Evolutionary conservation across 2,329 filamentous ascomycete species (phyloP), one percentile per base, ranked within the genome.

Genomic region (Pestalotiopsis sp.): DNA sequence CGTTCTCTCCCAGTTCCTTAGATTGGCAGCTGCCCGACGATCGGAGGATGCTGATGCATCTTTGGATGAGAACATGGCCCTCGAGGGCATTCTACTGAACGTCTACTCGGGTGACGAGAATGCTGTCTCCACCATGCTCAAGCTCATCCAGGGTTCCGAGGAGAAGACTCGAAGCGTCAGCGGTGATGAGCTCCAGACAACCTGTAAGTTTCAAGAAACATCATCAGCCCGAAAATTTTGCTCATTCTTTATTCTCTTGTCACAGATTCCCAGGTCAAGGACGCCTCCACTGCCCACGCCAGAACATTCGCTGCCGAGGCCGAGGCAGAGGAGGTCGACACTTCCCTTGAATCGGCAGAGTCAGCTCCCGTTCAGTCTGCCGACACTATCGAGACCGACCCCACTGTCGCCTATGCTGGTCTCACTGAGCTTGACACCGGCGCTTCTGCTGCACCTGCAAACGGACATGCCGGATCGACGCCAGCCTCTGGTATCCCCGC

Each of bases 21-120:
- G 92, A 73, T 87, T 94, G 49, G 93, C 93, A 69, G 93, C 93
- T 68, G 90, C 92, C 74, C 90, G 93, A 73, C 88, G 92, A 74
- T 86, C 89, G 23, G 91, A 93, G 76, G 92, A 92, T 72, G 87
- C 84, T 67, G 87, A 92, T 73, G 86, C 88, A 62, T 81, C 84
- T 56, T 80, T 86, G 4, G 92, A 94, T 68, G 92, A 95, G 82
- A 93, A 91, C 80, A 90, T 90, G 80, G 93, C 93, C 45, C 90
- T 96, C 69, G 93, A 97, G 81, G 93, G 93, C 66, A 90, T 93
- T 41, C 85, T 97, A 68, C 85, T 94, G 61, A 87, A 91, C 70
- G 91, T 96, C 39, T 96, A 97, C 80, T 89, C 90, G 60, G 93
- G 93, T 61, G 92, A 95, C 75, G 88, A 92, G 72, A 86, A 84